These are phyloP conservation scores for Mrakiaceae sp. DNA, from an alignment of 1,284 basidiomycete species.

Conservation along the genomic window DNA sequence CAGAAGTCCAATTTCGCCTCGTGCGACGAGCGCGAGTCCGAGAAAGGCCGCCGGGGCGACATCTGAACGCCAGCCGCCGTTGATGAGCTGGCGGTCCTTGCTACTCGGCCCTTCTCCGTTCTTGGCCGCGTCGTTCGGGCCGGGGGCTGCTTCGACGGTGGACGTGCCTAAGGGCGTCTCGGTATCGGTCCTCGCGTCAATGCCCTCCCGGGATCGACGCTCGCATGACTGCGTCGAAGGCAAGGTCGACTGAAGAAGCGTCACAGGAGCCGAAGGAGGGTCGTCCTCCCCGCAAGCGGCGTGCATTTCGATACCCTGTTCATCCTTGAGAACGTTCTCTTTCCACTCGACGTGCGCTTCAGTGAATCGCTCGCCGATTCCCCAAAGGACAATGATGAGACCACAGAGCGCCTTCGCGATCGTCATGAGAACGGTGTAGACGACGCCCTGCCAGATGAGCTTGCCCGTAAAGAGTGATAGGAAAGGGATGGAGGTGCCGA, in stretches of 20 bases:
- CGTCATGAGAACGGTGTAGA: slow-evolving; percentile 42
- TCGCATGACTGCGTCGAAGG: not conserved
- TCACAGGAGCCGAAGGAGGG: not conserved
- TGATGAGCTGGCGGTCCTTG: not conserved
- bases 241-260: not conserved
- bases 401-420: slow-evolving; percentile 40
- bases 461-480: slow-evolving; percentile 38
- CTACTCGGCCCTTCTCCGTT: not conserved
- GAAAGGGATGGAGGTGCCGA: slow-evolving; percentile 47
- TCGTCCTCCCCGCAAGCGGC: not conserved
- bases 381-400: slow-evolving; percentile 29
- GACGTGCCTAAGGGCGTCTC: not conserved
- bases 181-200: not conserved
- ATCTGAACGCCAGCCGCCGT: not conserved
- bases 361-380: not conserved
- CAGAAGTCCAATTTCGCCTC: slow-evolving; percentile 46
- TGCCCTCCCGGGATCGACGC: not conserved
- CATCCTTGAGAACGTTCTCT: not conserved
- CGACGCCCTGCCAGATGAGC: slow-evolving; percentile 44
- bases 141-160: not conserved
- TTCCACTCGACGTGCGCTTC: not conserved
- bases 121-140: not conserved
- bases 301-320: not conserved
- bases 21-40: slow-evolving; percentile 42
- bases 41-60: slow-evolving; percentile 27